A percentile compares a stretch with the other conserved stretches of the same genome.
These are phyloP conservation scores for Pseudozyma flocculosa DNA, from an alignment of 1,284 basidiomycete genomes.

Conservation along the genomic window DNA sequence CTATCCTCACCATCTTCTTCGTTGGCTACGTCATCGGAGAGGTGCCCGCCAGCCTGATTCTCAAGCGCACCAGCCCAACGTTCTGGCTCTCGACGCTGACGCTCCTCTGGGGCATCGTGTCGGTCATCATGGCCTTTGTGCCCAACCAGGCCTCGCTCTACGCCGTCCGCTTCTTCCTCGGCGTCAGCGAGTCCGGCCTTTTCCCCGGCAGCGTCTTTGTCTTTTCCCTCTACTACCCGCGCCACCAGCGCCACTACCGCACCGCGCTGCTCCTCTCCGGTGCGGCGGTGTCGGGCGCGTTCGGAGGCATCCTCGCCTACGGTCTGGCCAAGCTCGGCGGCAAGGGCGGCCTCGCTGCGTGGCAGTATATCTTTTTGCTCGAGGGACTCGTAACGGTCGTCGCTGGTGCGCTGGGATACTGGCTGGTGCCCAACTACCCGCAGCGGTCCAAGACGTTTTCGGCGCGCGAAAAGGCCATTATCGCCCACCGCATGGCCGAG, in stretches of 20 bases:
- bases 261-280: conserved; percentile 64
- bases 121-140: conserved; percentile 65
- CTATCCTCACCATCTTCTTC: conserved; percentile 36
- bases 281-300: conserved; percentile 41
- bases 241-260: conserved; percentile 66
- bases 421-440: conserved; percentile 66
- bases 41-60: conserved; percentile 37
- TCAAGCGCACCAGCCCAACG: conserved; percentile 66
- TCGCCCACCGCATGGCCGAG: conserved; percentile 62
- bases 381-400: conserved; percentile 65
- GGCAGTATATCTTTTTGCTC: conserved; percentile 66
- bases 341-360: conserved; percentile 61
- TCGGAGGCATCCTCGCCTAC: conserved; percentile 62
- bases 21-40: conserved; percentile 43
- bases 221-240: conserved; percentile 68
- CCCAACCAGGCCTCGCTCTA: conserved; percentile 65
- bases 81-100: conserved; percentile 67
- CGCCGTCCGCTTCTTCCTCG: conserved; percentile 64
- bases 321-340: conserved; percentile 67
- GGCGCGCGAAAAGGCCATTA: conserved; percentile 62
- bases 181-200: conserved; percentile 41
- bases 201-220: conserved; percentile 68
- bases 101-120: conserved; percentile 67
- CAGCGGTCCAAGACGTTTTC: conserved; percentile 64
- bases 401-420: conserved; percentile 64